Evolutionary conservation across 2,329 filamentous ascomycete species (phyloP).

Genomic region (Fonsecaea monophora): DNA sequence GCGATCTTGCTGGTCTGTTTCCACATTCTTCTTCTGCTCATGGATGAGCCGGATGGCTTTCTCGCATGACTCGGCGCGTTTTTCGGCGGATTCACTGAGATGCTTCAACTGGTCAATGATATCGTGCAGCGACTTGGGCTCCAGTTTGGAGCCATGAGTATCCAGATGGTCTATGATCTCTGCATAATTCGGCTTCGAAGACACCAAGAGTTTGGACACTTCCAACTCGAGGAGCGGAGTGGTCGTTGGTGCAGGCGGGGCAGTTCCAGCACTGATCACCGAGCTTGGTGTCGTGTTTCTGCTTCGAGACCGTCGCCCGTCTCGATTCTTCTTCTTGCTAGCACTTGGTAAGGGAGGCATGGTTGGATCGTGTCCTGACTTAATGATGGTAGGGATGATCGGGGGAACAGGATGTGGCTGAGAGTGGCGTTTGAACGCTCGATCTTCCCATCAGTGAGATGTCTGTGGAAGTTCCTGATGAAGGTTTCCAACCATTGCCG

Average conservation of each 20-base stretch:
- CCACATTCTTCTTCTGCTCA: slow-evolving; percentile 63
- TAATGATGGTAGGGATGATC: neutral
- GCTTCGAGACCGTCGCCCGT: slow-evolving; percentile 62
- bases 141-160: slow-evolving; percentile 55
- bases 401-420: slow-evolving; percentile 4
- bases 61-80: slow-evolving; percentile 65
- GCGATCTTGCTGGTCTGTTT: slow-evolving; percentile 58
- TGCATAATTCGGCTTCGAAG: slow-evolving; percentile 60
- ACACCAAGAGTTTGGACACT: slow-evolving; percentile 56
- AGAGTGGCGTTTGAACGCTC: slow-evolving; percentile 7
- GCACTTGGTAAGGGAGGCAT: slow-evolving; percentile 52
- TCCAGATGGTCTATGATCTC: slow-evolving; percentile 64
- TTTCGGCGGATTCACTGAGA: slow-evolving; percentile 64
- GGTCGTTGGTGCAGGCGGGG: slow-evolving; percentile 44
- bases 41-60: slow-evolving; percentile 65
- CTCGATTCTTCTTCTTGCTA: slow-evolving; percentile 61
- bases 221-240: slow-evolving; percentile 64
- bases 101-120: slow-evolving; percentile 62
- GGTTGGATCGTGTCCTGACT: neutral
- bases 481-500: neutral
- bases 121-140: slow-evolving; percentile 55
- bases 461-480: neutral
- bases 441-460: neutral
- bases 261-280: slow-evolving; percentile 55
- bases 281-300: slow-evolving; percentile 70